Evolutionary conservation across 2,329 filamentous ascomycete species (phyloP), one percentile per base, ranked within the genome.

Genomic region (Paecilomyces variotii): DNA sequence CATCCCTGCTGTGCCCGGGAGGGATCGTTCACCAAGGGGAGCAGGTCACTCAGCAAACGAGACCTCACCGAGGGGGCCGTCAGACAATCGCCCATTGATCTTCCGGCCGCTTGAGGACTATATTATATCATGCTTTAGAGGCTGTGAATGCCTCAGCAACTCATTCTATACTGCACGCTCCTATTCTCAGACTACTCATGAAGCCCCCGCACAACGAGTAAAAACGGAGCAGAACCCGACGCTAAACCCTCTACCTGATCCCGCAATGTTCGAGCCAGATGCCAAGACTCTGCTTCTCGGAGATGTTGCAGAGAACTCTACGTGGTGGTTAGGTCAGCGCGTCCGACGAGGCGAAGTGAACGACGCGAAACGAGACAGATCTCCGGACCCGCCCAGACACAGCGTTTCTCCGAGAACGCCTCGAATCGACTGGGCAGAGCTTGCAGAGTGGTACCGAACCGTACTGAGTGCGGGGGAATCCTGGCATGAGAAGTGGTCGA

Each of bases 41-140:
- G 56, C 53, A 30, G 57, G 59, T 14, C 65, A 62, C 55, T 60
- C 62, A 24, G 63, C 60, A 19, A 56, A 56, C n/a, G 64, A 67
- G n/a, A 35, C 57, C 28, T 65, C 66, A 19, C 55, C 59, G 64
- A 50, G 80, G 79, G 85, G 64, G 19, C 61, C 57, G 19, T 57
- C 56, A 14, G 63, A 65, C n/a, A 61, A 59, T 49, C 65, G 59
- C 14, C 55, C 82, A 67, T 79, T 78, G 39, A 84, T 93, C 10
- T 96, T 96, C 71, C 86, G 84, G 60, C 81, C 82, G 4, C 70
- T 96, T 12, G 90, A 96, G 73, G 87, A 91, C 61, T 93, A 94
- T 68, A 82, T 96, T 49, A 76, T 85, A 55, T 72, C 76, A 24
- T 87, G 83, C 64, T 89, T 95, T 66, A 82, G 83, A 57, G 86